Base-by-base conservation (phyloP, 2,329 filamentous ascomycete genomes). In the Cryphonectria nitschkei region DNA sequence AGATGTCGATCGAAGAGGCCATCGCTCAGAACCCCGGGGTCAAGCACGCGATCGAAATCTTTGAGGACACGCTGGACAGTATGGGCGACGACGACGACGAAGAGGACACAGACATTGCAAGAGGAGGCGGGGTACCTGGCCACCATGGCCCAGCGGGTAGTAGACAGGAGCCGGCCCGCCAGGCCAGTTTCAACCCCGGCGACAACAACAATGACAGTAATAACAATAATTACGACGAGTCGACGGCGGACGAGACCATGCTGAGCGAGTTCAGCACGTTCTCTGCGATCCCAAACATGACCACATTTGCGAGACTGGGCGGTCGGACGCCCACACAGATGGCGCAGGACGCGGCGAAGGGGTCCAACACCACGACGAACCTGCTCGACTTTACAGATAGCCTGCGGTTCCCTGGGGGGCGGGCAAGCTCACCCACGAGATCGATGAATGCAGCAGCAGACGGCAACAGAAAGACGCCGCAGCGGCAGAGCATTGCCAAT, bases 361-460 rank as follows among this genome's bases (percentile, higher is more conserved):
- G 80, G 80, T 9, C 78, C 80, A 87, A 92, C 76, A 93, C 92
- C 3, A 92, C 92, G 22, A 97, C 92, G 22, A 97, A 93, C 76
- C 85, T 97, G 46, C 86, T 97, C 61, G 96, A 98, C 78, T 97
- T 98, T 76, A 97, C 94, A 0, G 93, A 96, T 71, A 93, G 94
- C 75, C 77, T 88, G 71, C 78, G 85, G 68, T 80, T 83, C 75
- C 80, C 81, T 79, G 75, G 77, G 75, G 76, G 74, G 34, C 70
- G 70, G 32, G 69, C 74, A 26, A 13, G 16, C 37, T 83, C 83
- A 37, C 83, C 84, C 0, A 73, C 77, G 54, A 84, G 81, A 74
- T 76, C 78, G 7, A 78, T 75, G 32, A 74, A 78, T 13, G 46
- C 19, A 9, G 46, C 46, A n/a, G 46, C 46, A 50, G 46, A 50